Base-by-base conservation (phyloP, 2,329 filamentous ascomycete genomes). In the Microcyclosporella mali region DNA sequence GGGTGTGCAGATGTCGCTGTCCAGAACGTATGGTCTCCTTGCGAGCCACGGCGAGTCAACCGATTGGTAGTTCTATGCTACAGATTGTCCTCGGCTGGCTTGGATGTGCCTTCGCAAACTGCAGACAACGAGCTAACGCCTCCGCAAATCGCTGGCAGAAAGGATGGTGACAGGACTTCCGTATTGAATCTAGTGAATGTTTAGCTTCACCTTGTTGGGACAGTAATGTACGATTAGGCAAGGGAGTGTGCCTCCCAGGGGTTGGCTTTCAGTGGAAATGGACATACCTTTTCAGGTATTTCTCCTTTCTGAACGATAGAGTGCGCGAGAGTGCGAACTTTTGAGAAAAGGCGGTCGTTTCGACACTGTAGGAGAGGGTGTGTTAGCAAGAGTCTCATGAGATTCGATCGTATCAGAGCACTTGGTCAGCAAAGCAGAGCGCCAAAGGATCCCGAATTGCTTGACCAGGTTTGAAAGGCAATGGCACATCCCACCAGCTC, bases 81-180 rank as follows among this genome's bases (percentile, higher is more conserved):
- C 50, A 49, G 53, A 58, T 55, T 54, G 53, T 59, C 59, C 58
- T 57, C 56, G 49, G 52, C 52, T 35, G 49, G 45, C n/a, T 43
- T 45, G 52, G 47, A 47, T 49, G 53, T 48, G 42, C 49, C 49
- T 44, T 36, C 45, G 57, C 56, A 63, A 63, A 62, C 45, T 63
- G 70, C 65, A 73, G 69, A 74, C 64, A 68, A 70, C 70, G 71
- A 73, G 65, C 67, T 71, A 74, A 74, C 71, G 71, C 68, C 69
- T 73, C 71, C 70, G 62, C 70, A 60, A n/a, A 57, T 51, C 58
- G 58, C 48, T 52, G 52, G 45, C 53, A 47, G 52, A 45, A 35
- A 45, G 46, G 53, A 53, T 46, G 43, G 52, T 58, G 48, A 55
- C 51, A 52, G 47, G 50, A 51, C 58, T 54, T 53, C 59, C 61